Conservation (phyloP, 495 filamentous ascomycete genomes). For the Chaetomidium leptoderma region DNA sequence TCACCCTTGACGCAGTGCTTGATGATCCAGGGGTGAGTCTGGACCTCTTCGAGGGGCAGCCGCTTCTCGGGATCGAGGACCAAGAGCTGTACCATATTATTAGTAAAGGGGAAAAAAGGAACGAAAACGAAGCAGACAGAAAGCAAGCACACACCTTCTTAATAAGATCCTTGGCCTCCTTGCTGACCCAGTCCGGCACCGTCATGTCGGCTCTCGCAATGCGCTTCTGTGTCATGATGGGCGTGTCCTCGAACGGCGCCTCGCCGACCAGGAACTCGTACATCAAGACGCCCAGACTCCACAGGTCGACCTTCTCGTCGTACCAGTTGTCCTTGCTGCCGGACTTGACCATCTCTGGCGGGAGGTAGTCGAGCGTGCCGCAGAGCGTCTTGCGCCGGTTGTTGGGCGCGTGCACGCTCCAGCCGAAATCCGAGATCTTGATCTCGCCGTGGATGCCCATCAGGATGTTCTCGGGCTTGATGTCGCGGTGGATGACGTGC, state of each 20-base stretch:
- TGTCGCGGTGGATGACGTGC: slow-evolving; percentile 97
- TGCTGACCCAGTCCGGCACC: slow-evolving; percentile 81
- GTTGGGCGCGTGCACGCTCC: slow-evolving; percentile 97
- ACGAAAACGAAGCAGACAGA: background rate
- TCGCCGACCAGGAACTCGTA: slow-evolving; percentile 97
- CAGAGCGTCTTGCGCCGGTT: slow-evolving; percentile 93
- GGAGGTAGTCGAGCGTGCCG: slow-evolving; percentile 94
- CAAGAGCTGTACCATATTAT: slow-evolving; percentile 59
- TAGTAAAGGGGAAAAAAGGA: background rate
- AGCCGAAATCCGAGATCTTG: slow-evolving; percentile 97
- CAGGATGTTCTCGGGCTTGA: slow-evolving; percentile 98
- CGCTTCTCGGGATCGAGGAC: slow-evolving; percentile 93
- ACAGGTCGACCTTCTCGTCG: slow-evolving; percentile 91
- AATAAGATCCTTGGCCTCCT: slow-evolving; percentile 89
- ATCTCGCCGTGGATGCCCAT: slow-evolving; percentile 97
- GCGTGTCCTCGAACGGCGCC: slow-evolving; percentile 94
- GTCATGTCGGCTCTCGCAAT: slow-evolving; percentile 91
- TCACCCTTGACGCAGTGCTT: slow-evolving; percentile 90
- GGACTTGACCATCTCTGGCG: slow-evolving; percentile 92
- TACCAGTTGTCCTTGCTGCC: slow-evolving; percentile 79
- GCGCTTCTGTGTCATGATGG: slow-evolving; percentile 87
- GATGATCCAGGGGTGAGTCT: slow-evolving; percentile 91
- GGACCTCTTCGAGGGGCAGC: slow-evolving; percentile 82
- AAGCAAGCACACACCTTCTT: slow-evolving; percentile 58
- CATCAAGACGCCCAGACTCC: slow-evolving; percentile 90